Base-by-base conservation (phyloP, 2,329 filamentous ascomycete genomes). In the Plectosphaerella sp. region DNA sequence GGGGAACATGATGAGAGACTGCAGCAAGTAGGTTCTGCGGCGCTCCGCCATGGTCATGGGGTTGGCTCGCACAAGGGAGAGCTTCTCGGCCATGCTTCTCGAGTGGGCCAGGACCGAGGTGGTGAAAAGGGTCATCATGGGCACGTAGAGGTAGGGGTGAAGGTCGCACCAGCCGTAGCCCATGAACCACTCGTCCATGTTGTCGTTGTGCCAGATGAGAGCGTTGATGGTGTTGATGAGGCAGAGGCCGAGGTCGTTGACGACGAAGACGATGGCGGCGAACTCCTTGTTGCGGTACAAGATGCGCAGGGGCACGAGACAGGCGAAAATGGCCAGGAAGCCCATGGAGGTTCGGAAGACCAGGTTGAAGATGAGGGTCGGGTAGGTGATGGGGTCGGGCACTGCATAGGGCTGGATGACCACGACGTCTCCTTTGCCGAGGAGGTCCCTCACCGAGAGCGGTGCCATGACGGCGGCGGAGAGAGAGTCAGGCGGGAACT, bases 141-240 rank as follows among this genome's bases (percentile, higher is more conserved):
- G 66, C 22, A 70, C 65, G 57, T 73, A 75, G 49, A 71, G 46
- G 39, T 75, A 79, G 12, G 72, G 61, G 58, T 78, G 70, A 35
- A 82, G 10, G 58, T 84, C 80, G 59, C 81, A 84, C 64, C 78
- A 72, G 16, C 77, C 78, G 22, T 68, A 62, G 48, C 80, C 81
- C 3, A 69, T 63, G 67, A 70, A 82, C 80, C 80, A 84, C 35
- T 54, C 56, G 33, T 59, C 60, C 52, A 76, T 72, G 61, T 82
- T 64, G 60, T 84, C 70, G 60, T 75, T 63, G 53, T 66, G 72
- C 81, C 81, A 84, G 56, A 82, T 69, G 24, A 79, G 66, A 1
- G 78, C 66, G 64, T 78, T 79, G 67, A 78, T 28, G 50, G 78
- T 62, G 47, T 74, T 76, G 50, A 75, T 61, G 42, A 76, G n/a